phyloP scores from a whole-genome alignment of 2,329 filamentous ascomycete species.

The Colletotrichum sp. region DNA sequence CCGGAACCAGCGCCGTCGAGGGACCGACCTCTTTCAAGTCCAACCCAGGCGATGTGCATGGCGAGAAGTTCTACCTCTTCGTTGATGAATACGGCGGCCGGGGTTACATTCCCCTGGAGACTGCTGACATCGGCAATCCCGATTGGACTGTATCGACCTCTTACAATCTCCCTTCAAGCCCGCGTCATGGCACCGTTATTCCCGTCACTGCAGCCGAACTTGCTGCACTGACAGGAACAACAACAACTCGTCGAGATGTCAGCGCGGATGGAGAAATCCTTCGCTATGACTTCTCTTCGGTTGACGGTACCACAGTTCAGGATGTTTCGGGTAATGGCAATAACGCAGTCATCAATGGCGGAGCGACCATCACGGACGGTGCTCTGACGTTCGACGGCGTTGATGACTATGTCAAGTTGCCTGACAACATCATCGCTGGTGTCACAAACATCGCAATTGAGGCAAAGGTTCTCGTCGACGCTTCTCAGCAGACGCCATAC shows the following conservation, averaged over 20 bases:
- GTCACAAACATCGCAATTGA: conserved; percentile 24
- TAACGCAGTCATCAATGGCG: conserved; percentile 24
- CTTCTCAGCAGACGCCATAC: conserved; percentile 24
- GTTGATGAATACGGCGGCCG: conserved; percentile 57
- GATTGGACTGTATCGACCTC: conserved; percentile 49
- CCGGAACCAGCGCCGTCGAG: conserved; percentile 53
- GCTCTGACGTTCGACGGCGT: conserved; percentile 26
- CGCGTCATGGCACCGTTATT: conserved; percentile 59
- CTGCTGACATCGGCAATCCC: conserved; percentile 51
- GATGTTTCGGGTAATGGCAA: conserved; percentile 26
- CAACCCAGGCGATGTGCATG: conserved; percentile 52
- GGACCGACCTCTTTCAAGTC: conserved; percentile 57
- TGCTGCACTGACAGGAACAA: conserved; percentile 29
- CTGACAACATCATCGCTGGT: conserved; percentile 23
- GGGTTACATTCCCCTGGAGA: conserved; percentile 60
- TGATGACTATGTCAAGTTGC: conserved; percentile 26
- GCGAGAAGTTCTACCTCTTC: conserved; percentile 60
- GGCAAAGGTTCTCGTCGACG: conserved; percentile 21
- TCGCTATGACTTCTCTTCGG: conserved; percentile 23
- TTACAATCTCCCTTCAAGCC: conserved; percentile 52
- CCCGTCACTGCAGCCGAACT: conserved; percentile 54
- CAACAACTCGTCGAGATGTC: background rate
- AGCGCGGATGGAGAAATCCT: conserved; percentile 23
- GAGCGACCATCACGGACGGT: conserved; percentile 16
- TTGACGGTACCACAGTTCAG: conserved; percentile 12